Base-by-base conservation (phyloP, 352 stramenopile species). In the Phytophthora citrophthora region DNA sequence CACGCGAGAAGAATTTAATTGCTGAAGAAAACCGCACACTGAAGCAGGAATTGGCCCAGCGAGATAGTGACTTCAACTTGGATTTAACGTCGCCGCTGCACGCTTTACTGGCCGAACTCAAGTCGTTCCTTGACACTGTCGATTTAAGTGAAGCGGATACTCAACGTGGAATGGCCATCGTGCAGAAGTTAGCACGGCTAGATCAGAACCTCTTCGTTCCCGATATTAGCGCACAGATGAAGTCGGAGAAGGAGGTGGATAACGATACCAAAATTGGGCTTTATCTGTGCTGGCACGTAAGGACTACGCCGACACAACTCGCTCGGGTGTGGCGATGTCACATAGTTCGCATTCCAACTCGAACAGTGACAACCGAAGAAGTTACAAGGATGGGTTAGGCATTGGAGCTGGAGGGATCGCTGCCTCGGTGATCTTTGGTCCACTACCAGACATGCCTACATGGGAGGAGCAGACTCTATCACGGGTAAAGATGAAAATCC, bases 121-220 rank as follows among this genome's bases (percentile, higher is more conserved):
- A 91, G 39, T 88, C 81, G 0, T 90, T 94, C 48, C 68, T 92
- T 1, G 81, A 93, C 40, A 68, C 87, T 2, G 78, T 82, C 6
- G 79, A 90, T 20, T 78, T 94, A 70, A 90, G 72, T 43, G 72
- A 87, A 0, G 73, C 82, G 20, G 60, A 83, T 26, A 80, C 73
- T 24, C 76, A 85, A 15, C 80, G 81, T 8, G 75, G 83, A 2
- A 83, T 89, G 60, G 70, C 68, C 38, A 93, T 94, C 24, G 56
- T 94, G 0, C 65, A 70, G 15, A 88, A 88, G 40, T 71, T 94
- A 10, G 77, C 86, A 26, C 89, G 88, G 50, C 71, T 91, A 16
- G 86, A 90, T 43, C 86, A 86, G n/a, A 93, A 94, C 70, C 47
- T 94, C 15, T 94, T 94, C 55, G 79, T 90, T 36, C 86, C 86